Base-by-base conservation (phyloP, 306 rosid species). In the Castanospermum australe region DNA sequence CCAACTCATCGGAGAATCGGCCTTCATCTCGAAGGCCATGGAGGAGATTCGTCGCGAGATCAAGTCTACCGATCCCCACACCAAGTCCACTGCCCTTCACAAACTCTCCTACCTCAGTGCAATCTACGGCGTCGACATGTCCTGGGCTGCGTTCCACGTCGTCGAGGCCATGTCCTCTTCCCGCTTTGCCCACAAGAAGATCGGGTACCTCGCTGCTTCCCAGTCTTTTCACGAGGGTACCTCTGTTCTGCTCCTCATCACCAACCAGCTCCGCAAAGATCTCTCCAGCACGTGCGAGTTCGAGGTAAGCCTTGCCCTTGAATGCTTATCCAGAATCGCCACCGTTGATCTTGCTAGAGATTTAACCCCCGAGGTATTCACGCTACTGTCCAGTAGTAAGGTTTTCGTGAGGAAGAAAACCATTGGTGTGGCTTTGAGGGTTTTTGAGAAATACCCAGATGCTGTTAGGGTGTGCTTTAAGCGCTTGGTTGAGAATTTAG, bases 221-320 rank as follows among this genome's bases (percentile, higher is more conserved):
- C 89, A 78, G 59, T 95, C 99, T n/a, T 93, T 93, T 81, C 7
- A 75, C 20, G 96, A 90, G 17, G 54, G 67, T 44, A 95, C 99
- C 4, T 79, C 97, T 0, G 97, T 95, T 5, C 87, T 95, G 18
- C 96, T 95, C 20, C 97, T 95, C 78, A 88, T 91, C 78, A 95
- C 98, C 67, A 87, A 95, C 57, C 99, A 95, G 92, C 98, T 95
- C 62, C 92, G 99, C 33, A 95, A 95, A 69, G 98, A 92, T 80
- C 94, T 95, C 42, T 77, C 88, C 4, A 78, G 88, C 51, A 30
- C 88, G 33, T 90, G 87, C 57, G 83, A 83, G 61, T 81, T 79
- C 71, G 98, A 95, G 88, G 94, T 86, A 24, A 84, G 92, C 18
- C 90, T 95, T 21, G 97, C 97, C 1, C 97, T 92, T 15, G 85